Conservation (phyloP, 441 rosid species). For the Aleurites moluccanus region DNA sequence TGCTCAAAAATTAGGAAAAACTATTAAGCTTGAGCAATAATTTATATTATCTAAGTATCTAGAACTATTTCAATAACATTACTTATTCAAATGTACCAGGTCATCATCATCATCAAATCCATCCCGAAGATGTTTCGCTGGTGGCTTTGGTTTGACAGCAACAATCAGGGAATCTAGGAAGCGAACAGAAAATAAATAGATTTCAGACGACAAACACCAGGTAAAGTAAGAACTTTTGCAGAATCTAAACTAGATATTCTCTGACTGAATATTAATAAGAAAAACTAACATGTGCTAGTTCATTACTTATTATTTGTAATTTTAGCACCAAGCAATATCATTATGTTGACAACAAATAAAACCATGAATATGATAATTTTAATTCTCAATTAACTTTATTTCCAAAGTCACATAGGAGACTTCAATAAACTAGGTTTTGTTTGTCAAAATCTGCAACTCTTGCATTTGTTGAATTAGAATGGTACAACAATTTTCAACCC, state of each 20-base stretch:
- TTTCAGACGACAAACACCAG: background rate
- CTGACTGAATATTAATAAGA: background rate
- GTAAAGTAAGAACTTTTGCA: background rate
- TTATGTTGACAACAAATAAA: background rate
- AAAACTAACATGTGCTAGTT: background rate
- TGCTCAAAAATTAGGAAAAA: constrained; percentile 21
- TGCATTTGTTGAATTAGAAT: background rate
- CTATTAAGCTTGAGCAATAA: background rate
- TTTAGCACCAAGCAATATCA: background rate
- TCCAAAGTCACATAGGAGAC: background rate
- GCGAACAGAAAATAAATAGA: background rate
- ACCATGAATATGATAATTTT: background rate
- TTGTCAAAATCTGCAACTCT: background rate
- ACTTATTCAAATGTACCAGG: constrained; percentile 42
- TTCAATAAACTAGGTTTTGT: background rate
- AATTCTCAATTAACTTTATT: background rate
- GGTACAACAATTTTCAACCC: background rate
- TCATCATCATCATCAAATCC: constrained; percentile 59
- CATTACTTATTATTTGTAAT: background rate
- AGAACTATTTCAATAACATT: constrained; percentile 17
- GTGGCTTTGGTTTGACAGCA: constrained; percentile 78
- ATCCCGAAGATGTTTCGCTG: constrained; percentile 48
- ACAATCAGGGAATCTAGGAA: constrained; percentile 63
- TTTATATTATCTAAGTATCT: constrained; percentile 1
- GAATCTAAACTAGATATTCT: background rate